phyloP scores from a whole-genome alignment of 2,329 filamentous ascomycete species.

The Xylariaceae sp. region DNA sequence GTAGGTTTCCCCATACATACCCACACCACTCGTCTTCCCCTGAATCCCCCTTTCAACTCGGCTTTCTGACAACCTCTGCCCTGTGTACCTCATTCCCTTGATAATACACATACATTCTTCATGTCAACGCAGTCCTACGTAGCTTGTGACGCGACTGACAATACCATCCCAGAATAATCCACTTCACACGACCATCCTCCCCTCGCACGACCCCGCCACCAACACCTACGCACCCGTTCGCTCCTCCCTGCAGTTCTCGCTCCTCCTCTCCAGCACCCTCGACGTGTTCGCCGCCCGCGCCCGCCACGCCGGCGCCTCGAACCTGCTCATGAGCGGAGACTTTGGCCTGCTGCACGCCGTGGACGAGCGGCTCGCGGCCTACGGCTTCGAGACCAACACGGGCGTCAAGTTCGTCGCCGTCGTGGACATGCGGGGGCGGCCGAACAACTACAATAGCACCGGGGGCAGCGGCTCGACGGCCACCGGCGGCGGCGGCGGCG shows the following conservation, averaged over 20 bases:
- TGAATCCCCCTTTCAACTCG: too few species aligned
- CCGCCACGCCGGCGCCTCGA: conserved; percentile 55
- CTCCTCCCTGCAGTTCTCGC: conserved; percentile 82
- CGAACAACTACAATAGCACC: conserved; percentile 23
- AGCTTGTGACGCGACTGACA: too few species aligned
- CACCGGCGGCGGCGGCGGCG: conserved; percentile 27
- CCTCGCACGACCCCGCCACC: conserved; percentile 59
- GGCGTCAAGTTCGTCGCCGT: conserved; percentile 86
- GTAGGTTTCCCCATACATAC: conserved; percentile 54
- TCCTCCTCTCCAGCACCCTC: conserved; percentile 84
- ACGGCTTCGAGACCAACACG: conserved; percentile 96
- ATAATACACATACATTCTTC: too few species aligned
- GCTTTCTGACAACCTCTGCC: too few species aligned
- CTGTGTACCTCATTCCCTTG: too few species aligned
- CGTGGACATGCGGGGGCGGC: conserved; percentile 80
- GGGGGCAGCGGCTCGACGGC: conserved; percentile 3
- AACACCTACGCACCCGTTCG: conserved; percentile 54
- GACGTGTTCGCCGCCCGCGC: conserved; percentile 89
- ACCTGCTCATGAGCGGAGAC: conserved; percentile 61
- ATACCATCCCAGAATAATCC: conserved; percentile 75
- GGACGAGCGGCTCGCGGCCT: conserved; percentile 88
- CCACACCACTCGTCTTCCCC: too few species aligned
- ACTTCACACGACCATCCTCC: conserved; percentile 87
- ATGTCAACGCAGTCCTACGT: too few species aligned
- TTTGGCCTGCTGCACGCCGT: conserved; percentile 88